Base-by-base conservation (phyloP, 768 basidiomycete genomes). In the Boletus patriciae region DNA sequence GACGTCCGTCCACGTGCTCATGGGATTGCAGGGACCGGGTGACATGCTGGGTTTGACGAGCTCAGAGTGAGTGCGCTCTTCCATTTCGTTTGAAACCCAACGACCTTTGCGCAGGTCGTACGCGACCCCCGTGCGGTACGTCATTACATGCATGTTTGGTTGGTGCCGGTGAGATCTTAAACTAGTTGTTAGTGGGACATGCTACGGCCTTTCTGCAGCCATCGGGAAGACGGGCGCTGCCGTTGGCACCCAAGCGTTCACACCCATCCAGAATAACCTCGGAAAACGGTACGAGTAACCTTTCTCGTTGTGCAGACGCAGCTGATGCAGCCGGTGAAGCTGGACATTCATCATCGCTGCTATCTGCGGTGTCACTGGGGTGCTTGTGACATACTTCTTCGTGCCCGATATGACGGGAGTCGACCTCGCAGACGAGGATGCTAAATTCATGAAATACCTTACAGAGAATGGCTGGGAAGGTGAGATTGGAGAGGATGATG, bases 191-290 rank as follows among this genome's bases (percentile, higher is more conserved):
- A 80, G 84, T 44, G 88, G 87, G 4, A 85, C 87, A 11, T 85
- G 83, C 67, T 89, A 88, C 58, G 87, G 87, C 2, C 64, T 88
- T 38, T 83, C 83, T 27, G 86, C 86, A 9, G 85, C 85, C 0
- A 71, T 88, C 8, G 86, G 86, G 10, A 88, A 88, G 64, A 76
- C 84, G 3, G 88, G 88, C 6, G 89, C 88, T 19, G 87, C 84
- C n/a, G 56, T 87, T 49, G 86, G 87, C 10, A 86, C 84, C 0
- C 85, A 88, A 63, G 83, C 80, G 1, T 87, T 87, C 67, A 86
- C 84, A 4, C 86, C 86, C 4, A 86, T 88, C 58, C 83, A 85
- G 63, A 73, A 74, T 52, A 78, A 86, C 64, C 80, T 87, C n/a
- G 87, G 87, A 15, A 83, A 86, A 64, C 80, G 77, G 82, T 82